Base-by-base conservation (phyloP, 2,329 filamentous ascomycete species). In the Aspergillus oerlinghausenensis region DNA sequence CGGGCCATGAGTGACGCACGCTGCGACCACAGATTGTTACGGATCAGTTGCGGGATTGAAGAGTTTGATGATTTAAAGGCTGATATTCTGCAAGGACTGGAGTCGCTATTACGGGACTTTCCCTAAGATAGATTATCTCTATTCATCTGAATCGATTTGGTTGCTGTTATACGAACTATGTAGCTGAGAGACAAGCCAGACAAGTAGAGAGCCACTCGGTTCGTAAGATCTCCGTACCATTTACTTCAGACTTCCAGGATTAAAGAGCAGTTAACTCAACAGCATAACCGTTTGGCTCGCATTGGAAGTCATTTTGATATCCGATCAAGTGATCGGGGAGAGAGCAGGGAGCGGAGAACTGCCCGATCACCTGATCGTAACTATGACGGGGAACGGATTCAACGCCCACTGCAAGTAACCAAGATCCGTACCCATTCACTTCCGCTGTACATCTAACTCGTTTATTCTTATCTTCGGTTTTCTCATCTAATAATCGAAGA, bases 1-100 rank as follows among this genome's bases (percentile, higher is more conserved):
- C 82, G 94, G 55, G 84, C 88, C 28, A 91, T 97, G 88, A 88
- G 87, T 58, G 93, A 99, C 77, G 67, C 76, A 0, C 79, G 73
- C 1, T 86, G 95, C 23, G 89, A 95, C 66, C 83, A 80, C 67
- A 81, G 84, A 58, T 71, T 97, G 70, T 67, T 97, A 72, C 78
- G 93, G 54, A 76, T 99, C 23, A 97, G 92, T 70, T 38, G 77
- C 96, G 26, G 94, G 93, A 0, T 82, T 97, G 21, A 94, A 97
- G 77, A 84, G 82, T 43, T 88, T 88, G 80, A 93, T 71, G 94
- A 97, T 74, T 70, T 97, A 70, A 85, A 82, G 71, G 82, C 83
- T 32, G 93, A 97, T 75, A 70, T 97, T 32, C 64, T 86, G 54
- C 80, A 82, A 59, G 90, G 82, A 0, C 85, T 93, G 56, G 79